These are phyloP conservation scores for Balamuthia mandrillaris DNA, from an alignment of 208 protist genomes.

Conservation along the genomic window DNA sequence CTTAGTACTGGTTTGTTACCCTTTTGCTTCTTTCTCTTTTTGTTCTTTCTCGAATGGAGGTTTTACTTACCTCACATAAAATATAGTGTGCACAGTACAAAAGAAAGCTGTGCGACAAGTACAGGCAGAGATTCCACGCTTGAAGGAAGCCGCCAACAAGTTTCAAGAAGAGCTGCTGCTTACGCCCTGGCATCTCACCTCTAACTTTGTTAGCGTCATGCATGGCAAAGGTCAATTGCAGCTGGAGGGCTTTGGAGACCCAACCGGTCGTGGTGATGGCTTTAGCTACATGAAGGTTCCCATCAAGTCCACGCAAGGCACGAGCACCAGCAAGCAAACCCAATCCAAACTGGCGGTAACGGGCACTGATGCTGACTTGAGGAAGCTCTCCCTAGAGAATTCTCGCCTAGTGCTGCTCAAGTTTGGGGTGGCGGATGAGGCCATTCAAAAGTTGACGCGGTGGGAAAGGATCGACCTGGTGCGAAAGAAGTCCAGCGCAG, in stretches of 20 bases:
- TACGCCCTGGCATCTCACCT: constrained; percentile 60
- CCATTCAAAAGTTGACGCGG: constrained; percentile 44
- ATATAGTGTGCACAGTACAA: background rate
- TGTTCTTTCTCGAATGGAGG: too few species aligned
- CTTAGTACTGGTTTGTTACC: background rate
- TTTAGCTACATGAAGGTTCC: constrained; percentile 54
- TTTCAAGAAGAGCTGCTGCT: constrained; percentile 52
- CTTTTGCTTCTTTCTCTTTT: background rate
- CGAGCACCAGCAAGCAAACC: constrained; percentile 28
- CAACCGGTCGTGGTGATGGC: constrained; percentile 32
- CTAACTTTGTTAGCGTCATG: constrained; percentile 39
- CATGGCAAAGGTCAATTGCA: constrained; percentile 62
- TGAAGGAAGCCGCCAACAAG: background rate
- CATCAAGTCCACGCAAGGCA: constrained; percentile 43
- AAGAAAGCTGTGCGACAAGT: background rate
- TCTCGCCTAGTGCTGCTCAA: constrained; percentile 41
- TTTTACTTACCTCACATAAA: background rate
- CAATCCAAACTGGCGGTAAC: constrained; percentile 43
- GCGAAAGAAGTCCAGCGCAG: constrained; percentile 48
- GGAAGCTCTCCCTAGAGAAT: constrained; percentile 53
- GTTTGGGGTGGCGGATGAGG: constrained; percentile 49
- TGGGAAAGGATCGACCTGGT: constrained; percentile 62
- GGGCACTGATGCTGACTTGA: constrained; percentile 61
- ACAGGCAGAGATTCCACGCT: background rate
- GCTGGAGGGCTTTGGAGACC: constrained; percentile 52